These are phyloP conservation scores for Aspergillus pseudotamarii DNA, from an alignment of 2,329 filamentous ascomycete species.

Conservation along the genomic window DNA sequence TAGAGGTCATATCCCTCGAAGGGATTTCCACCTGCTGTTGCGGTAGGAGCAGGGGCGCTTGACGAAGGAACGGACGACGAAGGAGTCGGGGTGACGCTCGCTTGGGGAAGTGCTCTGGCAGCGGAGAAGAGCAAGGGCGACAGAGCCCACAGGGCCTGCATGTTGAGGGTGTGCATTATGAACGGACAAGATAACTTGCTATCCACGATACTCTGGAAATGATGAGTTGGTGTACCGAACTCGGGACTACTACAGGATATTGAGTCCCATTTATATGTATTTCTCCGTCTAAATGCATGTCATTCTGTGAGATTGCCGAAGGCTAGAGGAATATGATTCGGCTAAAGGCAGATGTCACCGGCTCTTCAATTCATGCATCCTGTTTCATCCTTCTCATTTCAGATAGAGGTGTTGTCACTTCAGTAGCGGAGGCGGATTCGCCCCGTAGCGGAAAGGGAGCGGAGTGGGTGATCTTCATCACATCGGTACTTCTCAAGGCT, in stretches of 20 bases:
- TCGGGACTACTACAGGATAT: background rate
- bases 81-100: slow-evolving; percentile 15
- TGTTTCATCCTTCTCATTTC: background rate
- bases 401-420: background rate
- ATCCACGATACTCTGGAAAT: background rate
- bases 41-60: slow-evolving; percentile 21
- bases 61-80: slow-evolving; percentile 16
- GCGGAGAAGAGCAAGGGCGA: slow-evolving; percentile 21
- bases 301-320: background rate
- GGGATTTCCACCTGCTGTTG: slow-evolving; percentile 50
- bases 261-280: background rate
- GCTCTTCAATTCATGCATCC: background rate
- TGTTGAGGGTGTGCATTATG: slow-evolving; percentile 18
- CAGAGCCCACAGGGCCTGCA: slow-evolving; percentile 24
- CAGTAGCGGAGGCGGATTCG: background rate
- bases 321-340: background rate
- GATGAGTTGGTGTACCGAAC: background rate
- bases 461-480: slow-evolving; percentile 19
- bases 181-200: background rate
- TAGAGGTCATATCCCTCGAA: slow-evolving; percentile 55
- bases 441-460: slow-evolving; percentile 20
- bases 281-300: background rate
- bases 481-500: background rate
- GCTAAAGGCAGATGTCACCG: background rate
- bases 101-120: slow-evolving; percentile 22